Evolutionary conservation across 2,329 filamentous ascomycete species (phyloP), one percentile per base, ranked within the genome.

Genomic region (Macrophomina pseudophaseolina): DNA sequence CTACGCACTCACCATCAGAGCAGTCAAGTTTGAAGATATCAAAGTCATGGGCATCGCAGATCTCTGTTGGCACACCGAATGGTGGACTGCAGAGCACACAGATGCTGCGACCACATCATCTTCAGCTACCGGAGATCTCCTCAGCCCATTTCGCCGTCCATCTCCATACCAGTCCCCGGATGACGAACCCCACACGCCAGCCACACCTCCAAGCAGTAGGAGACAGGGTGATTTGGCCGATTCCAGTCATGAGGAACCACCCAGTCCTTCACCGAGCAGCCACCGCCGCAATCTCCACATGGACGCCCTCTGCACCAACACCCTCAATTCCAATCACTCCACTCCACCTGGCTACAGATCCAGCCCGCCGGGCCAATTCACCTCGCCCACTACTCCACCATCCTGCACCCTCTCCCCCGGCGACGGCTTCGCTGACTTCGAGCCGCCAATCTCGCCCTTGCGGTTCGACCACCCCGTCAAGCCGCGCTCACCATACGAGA

Each of bases 1-100:
- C 38, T 58, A 58, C 7, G 33, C 35, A 16, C 38, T 58, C 23
- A 58, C 53, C 23, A 40, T 58, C 35, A 58, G 53, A n/a, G 35
- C 53, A 9, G n/a, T 58, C 18, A 44, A 32, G 18, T 30, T 30
- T 4, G n/a, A 35, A 18, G 16, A 54, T 14, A 32, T 32, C 51
- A 4, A 38, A 14, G 23, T 7, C 18, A 8, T 38, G 16, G 5
- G 16, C 5, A 2, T 12, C 35, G 16, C 18, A 28, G 5, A 1
- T 2, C 53, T 18, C 11, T 16, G 18, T 3, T 58, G 53, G 53
- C 53, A 58, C 53, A 58, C 18, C 11, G 53, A 58, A 30, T 28
- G 9, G 35, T 58, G 38, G 35, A 18, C 42, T 32, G 35, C 53
- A 7, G 30, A n/a, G 3, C 9, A 28, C 16, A 16, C 7, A 8